These are phyloP conservation scores for Talaromyces atroroseus DNA, from an alignment of 2,329 filamentous ascomycete species.

Conservation along the genomic window DNA sequence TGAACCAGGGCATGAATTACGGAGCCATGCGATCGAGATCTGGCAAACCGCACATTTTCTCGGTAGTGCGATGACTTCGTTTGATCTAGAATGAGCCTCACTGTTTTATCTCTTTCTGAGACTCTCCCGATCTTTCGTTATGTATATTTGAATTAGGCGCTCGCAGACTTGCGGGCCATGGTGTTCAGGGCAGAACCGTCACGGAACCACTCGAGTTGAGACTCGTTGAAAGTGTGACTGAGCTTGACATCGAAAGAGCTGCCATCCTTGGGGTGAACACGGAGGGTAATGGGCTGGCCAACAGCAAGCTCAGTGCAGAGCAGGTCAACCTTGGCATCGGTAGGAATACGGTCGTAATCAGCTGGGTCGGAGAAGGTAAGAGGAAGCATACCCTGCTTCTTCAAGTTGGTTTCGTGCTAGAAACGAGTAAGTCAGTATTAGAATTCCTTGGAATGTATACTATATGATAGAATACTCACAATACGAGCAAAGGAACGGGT, in stretches of 20 bases:
- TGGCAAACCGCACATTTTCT: neutral
- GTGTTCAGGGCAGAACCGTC: conserved; percentile 97
- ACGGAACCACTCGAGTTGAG: conserved; percentile 98
- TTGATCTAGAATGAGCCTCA: neutral
- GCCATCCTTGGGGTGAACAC: conserved; percentile 86
- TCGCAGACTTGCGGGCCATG: conserved; percentile 69
- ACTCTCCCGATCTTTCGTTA: neutral
- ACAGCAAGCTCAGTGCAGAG: conserved; percentile 83
- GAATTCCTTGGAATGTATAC: neutral
- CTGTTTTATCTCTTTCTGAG: neutral
- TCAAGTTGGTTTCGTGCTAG: conserved; percentile 96
- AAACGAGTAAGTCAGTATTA: conserved; percentile 16
- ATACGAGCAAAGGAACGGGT: conserved; percentile 96
- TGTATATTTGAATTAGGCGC: conserved; percentile 23
- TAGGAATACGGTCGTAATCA: conserved; percentile 96
- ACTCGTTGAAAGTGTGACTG: conserved; percentile 94
- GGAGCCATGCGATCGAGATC: neutral
- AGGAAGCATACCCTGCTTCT: conserved; percentile 99
- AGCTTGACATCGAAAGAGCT: conserved; percentile 75
- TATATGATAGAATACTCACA: conserved; percentile 35
- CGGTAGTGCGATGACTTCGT: conserved; percentile 3
- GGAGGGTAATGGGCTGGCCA: conserved; percentile 87
- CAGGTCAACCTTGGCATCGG: conserved; percentile 87
- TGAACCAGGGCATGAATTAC: neutral
- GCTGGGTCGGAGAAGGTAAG: conserved; percentile 90